Evolutionary conservation across 345 rosid genomes (phyloP), one percentile per base, ranked within the genome.

Genomic region (Nasturtium officinale): DNA sequence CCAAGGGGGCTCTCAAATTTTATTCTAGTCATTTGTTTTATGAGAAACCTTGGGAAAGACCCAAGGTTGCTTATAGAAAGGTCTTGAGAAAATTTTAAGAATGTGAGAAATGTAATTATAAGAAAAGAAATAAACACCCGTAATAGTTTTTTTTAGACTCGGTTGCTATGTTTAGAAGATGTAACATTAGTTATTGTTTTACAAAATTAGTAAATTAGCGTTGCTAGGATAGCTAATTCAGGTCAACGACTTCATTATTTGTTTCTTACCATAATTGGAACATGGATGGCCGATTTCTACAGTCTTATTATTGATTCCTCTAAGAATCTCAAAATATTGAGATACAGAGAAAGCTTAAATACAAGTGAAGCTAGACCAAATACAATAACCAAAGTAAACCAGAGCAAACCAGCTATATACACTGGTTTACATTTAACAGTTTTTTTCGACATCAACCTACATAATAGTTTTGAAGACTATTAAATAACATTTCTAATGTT

Each of bases 11-110:
- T 73, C n/a, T 65, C 72, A 25, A 65, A n/a, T 50, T 47, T 62
- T 70, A 10, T 20, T 57, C 6, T 54, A 2, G 32, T 30, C 74
- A 75, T 83, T 45, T 64, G 7, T 13, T 4, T 63, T 67, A 17
- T 40, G 70, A 65, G 58, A 63, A 60, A 76, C 87, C 83, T 78
- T 76, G 86, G 87, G 54, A 17, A 51, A 35, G 57, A 26, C 83
- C 84, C 83, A 80, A 83, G 81, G 81, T 67, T 80, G 85, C 82
- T 81, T 78, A 74, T 65, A 65, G 42, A 77, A 16, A 7, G 46
- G 29, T 7, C 6, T 63, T 42, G 57, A 25, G 7, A 51, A 29
- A 60, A 15, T 0, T 6, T 6, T 63, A 70, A 54, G 53, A 69
- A 63, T 37, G 46, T 56, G 46, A 11, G 46, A 62, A 45, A 35